phyloP scores from a whole-genome alignment of 108 stramenopile genomes.

The Fragilaria radians region DNA sequence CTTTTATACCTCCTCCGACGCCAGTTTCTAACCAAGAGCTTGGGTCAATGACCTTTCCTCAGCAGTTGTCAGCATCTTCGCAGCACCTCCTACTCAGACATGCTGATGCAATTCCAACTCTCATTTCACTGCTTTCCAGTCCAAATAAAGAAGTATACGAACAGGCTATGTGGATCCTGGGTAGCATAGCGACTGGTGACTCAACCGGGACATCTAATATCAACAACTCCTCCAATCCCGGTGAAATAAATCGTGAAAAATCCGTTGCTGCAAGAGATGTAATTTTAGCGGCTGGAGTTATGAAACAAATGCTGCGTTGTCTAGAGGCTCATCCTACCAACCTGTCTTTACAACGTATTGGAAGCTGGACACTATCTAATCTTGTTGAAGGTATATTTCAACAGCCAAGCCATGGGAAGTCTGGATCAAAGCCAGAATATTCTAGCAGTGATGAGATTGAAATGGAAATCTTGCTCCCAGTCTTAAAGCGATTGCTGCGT shows the following conservation, averaged over 20 bases:
- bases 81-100: slow-evolving; percentile 77
- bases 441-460: slow-evolving; percentile 74
- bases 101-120: slow-evolving; percentile 77
- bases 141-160: slow-evolving; percentile 65
- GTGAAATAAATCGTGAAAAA: slow-evolving; percentile 21
- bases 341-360: slow-evolving; percentile 66
- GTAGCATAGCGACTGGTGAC: slow-evolving; percentile 12
- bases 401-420: slow-evolving; percentile 18
- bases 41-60: slow-evolving; percentile 28
- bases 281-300: slow-evolving; percentile 73
- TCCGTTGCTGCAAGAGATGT: slow-evolving; percentile 71
- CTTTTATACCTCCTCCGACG: slow-evolving; percentile 53
- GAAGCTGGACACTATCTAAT: slow-evolving; percentile 72
- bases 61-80: slow-evolving; percentile 53
- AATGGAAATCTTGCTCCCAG: slow-evolving; percentile 68
- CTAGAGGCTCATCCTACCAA: slow-evolving; percentile 53
- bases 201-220: slow-evolving; percentile 12
- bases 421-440: slow-evolving; percentile 29
- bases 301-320: slow-evolving; percentile 62
- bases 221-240: slow-evolving; percentile 11
- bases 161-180: slow-evolving; percentile 47
- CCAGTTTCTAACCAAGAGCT: slow-evolving; percentile 18
- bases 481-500: slow-evolving; percentile 69
- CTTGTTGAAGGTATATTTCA: slow-evolving; percentile 70
- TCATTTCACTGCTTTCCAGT: slow-evolving; percentile 64